These are phyloP conservation scores for Pleodorina starrii DNA, from an alignment of 139 green algal species.

Conservation along the genomic window DNA sequence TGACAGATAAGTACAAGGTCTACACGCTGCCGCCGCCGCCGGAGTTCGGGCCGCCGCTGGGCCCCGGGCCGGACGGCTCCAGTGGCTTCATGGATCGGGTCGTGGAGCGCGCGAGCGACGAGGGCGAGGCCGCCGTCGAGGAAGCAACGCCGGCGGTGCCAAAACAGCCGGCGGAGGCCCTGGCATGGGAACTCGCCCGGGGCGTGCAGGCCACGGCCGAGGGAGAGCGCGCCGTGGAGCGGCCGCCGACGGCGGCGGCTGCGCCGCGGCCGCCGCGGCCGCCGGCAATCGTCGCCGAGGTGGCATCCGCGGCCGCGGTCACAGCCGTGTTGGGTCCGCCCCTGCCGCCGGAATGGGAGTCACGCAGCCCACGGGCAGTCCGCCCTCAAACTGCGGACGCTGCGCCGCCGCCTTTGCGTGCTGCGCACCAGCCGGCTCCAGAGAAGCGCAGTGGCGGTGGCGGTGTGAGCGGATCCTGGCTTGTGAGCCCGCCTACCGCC, in stretches of 20 bases:
- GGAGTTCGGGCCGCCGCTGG: slow-evolving; percentile 55
- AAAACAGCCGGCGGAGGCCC: too few species aligned
- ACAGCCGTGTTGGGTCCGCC: background rate
- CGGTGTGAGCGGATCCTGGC: too few species aligned
- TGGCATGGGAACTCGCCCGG: too few species aligned
- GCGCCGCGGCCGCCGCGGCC: background rate
- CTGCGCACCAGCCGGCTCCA: too few species aligned
- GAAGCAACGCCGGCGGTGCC: too few species aligned
- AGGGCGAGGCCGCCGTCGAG: background rate
- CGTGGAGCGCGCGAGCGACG: slow-evolving; percentile 10
- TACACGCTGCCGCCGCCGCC: slow-evolving; percentile 45
- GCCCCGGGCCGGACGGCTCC: background rate
- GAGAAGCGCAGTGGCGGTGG: too few species aligned
- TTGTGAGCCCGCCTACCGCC: too few species aligned
- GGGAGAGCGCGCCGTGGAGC: too few species aligned
- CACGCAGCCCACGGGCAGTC: too few species aligned
- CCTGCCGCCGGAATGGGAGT: background rate
- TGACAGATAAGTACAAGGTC: slow-evolving; percentile 55
- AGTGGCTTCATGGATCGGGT: background rate
- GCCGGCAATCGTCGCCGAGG: background rate
- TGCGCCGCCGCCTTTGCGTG: too few species aligned
- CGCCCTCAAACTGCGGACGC: background rate
- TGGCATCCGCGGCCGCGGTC: too few species aligned
- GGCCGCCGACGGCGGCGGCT: background rate
- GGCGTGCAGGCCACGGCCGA: too few species aligned